Evolutionary conservation across 139 green algal genomes (phyloP), one percentile per base, ranked within the genome.

Genomic region (Chlorella sp.): DNA sequence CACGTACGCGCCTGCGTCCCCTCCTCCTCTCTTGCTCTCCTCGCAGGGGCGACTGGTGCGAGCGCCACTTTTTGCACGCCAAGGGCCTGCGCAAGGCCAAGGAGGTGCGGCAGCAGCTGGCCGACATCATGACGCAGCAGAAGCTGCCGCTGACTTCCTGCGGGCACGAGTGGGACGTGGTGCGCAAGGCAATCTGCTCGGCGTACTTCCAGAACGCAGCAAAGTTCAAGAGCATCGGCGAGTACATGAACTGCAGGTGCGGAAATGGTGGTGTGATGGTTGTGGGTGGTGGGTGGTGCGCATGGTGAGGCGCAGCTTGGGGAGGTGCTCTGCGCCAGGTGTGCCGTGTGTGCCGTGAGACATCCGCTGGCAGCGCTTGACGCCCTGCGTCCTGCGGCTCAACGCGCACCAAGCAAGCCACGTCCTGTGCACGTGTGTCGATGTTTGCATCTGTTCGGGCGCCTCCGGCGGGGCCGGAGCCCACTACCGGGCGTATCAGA

Each of bases 141-240:
- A 94, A 94, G 79, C 92, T 80, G 24, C 62, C 79, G 24, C 71
- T 97, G 22, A 84, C 73, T 26, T 86, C 60, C 1, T 88, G 73
- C 42, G 91, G 93, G 63, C 80, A 71, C 49, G 93, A 98, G 76
- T 98, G 94, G 93, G 95, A 99, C 83, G 72, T 92, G 14, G 91
- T 97, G 65, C 89, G 95, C 75, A 94, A 97, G 79, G 94, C 95
- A 74, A 96, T 99, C 76, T 98, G 94, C 85, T 89, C 89, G 6
- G 88, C 94, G 4, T 99, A 98, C 85, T 98, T 98, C 86, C 88
- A 95, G 73, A 93, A 99, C 68, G 93, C 95, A 22, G 93, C 87
- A 31, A 93, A 93, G 77, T 87, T 99, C 77, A 98, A 98, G 78
- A 91, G 92, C 74, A 88, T 98, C 6, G 91, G 93, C 14, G 93